Percentiles rank a stretch among this genome's conserved stretches.
Evolutionary conservation across 1,139 yeast genomes (phyloP).

Genomic region (Lodderomyces metapsilosis): DNA sequence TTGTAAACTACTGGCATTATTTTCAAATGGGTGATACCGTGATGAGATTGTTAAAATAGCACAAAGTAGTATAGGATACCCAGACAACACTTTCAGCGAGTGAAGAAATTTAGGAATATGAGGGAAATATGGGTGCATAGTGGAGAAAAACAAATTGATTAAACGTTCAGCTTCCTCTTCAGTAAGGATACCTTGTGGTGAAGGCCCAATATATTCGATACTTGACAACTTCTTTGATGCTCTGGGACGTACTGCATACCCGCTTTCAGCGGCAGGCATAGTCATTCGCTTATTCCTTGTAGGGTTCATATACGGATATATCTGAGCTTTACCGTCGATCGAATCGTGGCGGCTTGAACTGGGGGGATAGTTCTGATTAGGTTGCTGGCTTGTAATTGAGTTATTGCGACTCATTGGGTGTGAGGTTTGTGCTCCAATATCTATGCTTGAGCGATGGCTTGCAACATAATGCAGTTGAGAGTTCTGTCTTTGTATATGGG

Average conservation of each 20-base stretch:
- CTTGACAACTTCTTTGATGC: conserved; percentile 53
- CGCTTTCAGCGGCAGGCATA: conserved; percentile 43
- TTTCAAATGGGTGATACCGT: conserved; percentile 62
- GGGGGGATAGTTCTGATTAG: background rate
- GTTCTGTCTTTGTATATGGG: background rate
- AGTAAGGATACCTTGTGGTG: conserved; percentile 55
- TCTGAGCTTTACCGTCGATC: background rate
- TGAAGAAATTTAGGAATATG: conserved; percentile 76
- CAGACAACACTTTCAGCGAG: conserved; percentile 62
- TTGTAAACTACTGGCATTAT: conserved; percentile 26
- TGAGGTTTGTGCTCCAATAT: background rate
- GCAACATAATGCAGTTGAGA: conserved; percentile 1
- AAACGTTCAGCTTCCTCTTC: conserved; percentile 66
- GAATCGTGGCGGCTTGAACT: background rate
- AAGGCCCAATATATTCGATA: conserved; percentile 61
- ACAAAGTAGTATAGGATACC: conserved; percentile 77
- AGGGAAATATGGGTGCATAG: conserved; percentile 90
- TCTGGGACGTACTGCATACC: conserved; percentile 48
- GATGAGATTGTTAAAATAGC: conserved; percentile 79
- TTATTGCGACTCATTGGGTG: background rate
- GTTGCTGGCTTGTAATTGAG: background rate
- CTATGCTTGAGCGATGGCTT: background rate
- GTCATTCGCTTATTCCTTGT: conserved; percentile 15
- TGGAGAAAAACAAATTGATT: conserved; percentile 64
- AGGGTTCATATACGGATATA: conserved; percentile 16